Evolutionary conservation across 1,284 basidiomycete genomes (phyloP), one percentile per base, ranked within the genome.

Genomic region (Psilocybe mexicana): DNA sequence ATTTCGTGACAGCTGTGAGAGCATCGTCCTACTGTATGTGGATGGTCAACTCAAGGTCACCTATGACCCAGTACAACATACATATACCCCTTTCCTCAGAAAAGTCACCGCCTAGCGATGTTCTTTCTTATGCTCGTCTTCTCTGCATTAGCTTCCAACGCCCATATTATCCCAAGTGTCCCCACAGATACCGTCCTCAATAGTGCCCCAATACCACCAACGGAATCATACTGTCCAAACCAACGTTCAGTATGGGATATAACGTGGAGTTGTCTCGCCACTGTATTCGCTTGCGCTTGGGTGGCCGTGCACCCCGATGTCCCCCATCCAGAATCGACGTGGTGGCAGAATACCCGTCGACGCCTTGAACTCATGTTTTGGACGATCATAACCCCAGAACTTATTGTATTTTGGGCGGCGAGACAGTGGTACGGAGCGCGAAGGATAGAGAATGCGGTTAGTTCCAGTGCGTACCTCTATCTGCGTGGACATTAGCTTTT

Each of bases 301-400:
- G 54, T 49, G 5, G 45, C 46, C 18, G 46, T 49, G 8, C 54
- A 49, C 28, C 54, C 54, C 2, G 38, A 49, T 26, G 18, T 55
- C 6, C 46, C 54, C 7, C 11, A 36, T 24, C 50, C 50, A 30
- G 28, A 43, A 6, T 26, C 48, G 8, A 40, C 28, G 23, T 42
- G 26, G 46, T 11, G 18, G 25, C 23, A 33, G 30, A 26, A n/a
- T 10, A 43, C 54, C 5, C 18, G 28, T 12, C 45, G 26, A 14
- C 54, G 38, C 10, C 10, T 25, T 14, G 50, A 52, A 33, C 28
- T 28, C 11, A 49, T 48, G 47, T 25, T 48, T 18, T 49, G 46
- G 40, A 36, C 46, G 1, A 46, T 49, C 33, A n/a, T 55, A 4
- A 48, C 46, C 6, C 54, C 46, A 10, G 47, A 55, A 43, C 38